Evolutionary conservation across 176 grass and related monocot species (phyloP).

Genomic region (Echinochloa phyllopogon): DNA sequence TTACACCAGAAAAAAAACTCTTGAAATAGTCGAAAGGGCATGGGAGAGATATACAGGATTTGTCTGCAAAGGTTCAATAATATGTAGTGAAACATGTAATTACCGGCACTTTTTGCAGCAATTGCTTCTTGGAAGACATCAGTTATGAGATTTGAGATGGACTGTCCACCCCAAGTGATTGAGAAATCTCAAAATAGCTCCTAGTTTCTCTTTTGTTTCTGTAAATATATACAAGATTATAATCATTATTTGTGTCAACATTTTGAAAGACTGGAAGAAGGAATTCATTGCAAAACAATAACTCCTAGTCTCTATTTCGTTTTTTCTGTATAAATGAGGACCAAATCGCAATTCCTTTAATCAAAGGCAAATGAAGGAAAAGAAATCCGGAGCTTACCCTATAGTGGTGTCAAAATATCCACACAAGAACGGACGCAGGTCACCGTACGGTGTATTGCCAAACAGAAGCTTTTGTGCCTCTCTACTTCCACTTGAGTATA

Average conservation of each 20-base stretch:
- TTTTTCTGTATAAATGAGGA: constrained; percentile 26
- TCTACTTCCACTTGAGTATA: constrained; percentile 98
- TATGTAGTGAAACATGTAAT: constrained; percentile 27
- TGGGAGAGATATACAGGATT: constrained; percentile 15
- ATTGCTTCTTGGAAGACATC: constrained; percentile 93
- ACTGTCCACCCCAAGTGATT: constrained; percentile 80
- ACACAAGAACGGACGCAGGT: constrained; percentile 72
- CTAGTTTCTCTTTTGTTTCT: constrained; percentile 89
- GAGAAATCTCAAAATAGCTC: constrained; percentile 88
- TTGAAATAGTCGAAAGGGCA: background rate
- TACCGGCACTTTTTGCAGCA: constrained; percentile 86
- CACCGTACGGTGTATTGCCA: constrained; percentile 76
- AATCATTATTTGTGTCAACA: background rate
- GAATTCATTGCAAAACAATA: background rate
- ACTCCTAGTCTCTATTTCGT: background rate
- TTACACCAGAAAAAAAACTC: background rate
- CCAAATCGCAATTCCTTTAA: background rate
- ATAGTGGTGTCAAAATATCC: constrained; percentile 92
- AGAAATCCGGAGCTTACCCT: constrained; percentile 62
- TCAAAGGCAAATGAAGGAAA: constrained; percentile 2
- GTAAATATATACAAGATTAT: constrained; percentile 28
- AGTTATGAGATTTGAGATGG: constrained; percentile 78
- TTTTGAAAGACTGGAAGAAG: background rate
- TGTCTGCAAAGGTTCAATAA: constrained; percentile 8
- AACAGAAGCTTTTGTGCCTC: constrained; percentile 95